Evolutionary conservation across 108 stramenopile genomes (phyloP).

Genomic region (Nannochloropsis oceanica): DNA sequence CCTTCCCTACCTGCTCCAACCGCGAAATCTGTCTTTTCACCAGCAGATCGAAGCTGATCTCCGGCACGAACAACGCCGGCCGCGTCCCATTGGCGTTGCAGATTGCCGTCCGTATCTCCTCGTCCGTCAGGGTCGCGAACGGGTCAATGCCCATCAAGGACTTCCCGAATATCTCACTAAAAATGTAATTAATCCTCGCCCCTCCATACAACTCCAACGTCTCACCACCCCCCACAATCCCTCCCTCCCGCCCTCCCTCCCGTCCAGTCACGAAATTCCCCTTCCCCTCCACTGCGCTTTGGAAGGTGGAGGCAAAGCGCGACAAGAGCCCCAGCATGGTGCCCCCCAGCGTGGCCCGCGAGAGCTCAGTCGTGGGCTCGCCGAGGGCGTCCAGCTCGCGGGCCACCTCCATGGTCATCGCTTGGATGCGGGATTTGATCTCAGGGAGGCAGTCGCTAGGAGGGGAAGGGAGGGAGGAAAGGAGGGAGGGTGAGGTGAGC

Average conservation of each 20-base stretch:
- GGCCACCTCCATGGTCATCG: conserved; percentile 21
- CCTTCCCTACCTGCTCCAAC: conserved; percentile 71
- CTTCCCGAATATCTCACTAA: conserved; percentile 76
- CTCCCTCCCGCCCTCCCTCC: conserved; percentile 52
- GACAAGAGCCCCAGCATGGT: conserved; percentile 64
- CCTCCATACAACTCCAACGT: conserved; percentile 87
- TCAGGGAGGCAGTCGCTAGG: conserved; percentile 71
- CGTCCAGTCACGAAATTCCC: conserved; percentile 56
- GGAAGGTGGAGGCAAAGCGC: conserved; percentile 61
- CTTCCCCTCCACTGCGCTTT: conserved; percentile 20
- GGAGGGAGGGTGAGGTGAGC: neutral
- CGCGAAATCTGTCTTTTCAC: conserved; percentile 77
- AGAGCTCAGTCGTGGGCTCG: conserved; percentile 28
- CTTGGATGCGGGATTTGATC: conserved; percentile 65
- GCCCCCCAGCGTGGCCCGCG: conserved; percentile 48
- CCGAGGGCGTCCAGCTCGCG: conserved; percentile 29
- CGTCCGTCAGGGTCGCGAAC: conserved; percentile 81
- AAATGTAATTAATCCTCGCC: conserved; percentile 76
- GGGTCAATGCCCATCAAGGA: conserved; percentile 68
- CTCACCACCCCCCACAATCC: neutral
- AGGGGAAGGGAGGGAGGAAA: neutral
- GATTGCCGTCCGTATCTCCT: conserved; percentile 92
- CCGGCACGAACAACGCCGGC: conserved; percentile 86
- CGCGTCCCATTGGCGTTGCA: conserved; percentile 78
- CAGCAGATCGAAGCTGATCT: conserved; percentile 84